A percentile compares a stretch with the other conserved stretches of the same genome.
Evolutionary conservation across 805 yeast species (phyloP).

Genomic region (Metschnikowia anglica): DNA sequence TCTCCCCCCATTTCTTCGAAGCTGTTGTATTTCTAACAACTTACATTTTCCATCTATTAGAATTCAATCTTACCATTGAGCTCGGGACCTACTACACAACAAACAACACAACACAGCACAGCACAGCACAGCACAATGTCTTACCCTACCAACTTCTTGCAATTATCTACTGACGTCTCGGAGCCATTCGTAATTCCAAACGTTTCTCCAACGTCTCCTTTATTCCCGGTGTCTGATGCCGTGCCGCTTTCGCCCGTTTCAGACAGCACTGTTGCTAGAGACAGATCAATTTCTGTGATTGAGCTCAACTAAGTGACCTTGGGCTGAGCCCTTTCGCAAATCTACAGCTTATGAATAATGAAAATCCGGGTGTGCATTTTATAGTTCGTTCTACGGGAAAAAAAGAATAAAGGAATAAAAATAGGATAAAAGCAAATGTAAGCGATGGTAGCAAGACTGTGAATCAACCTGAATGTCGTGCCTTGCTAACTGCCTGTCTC

Average conservation of each 20-base stretch:
- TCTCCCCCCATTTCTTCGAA: background rate
- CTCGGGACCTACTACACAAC: background rate
- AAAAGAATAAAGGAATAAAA: slow-evolving; percentile 1
- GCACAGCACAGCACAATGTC: slow-evolving; percentile 11
- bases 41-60: background rate
- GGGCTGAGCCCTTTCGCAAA: background rate
- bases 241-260: slow-evolving; percentile 12
- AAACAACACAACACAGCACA: background rate
- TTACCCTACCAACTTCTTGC: slow-evolving; percentile 43
- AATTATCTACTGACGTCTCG: slow-evolving; percentile 53
- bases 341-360: slow-evolving; percentile 3
- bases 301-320: slow-evolving; percentile 23
- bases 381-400: slow-evolving; percentile 2
- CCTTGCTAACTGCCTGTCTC: too few species aligned
- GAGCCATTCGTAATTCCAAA: slow-evolving; percentile 66
- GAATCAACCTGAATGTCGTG: too few species aligned
- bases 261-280: slow-evolving; percentile 18
- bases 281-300: slow-evolving; percentile 26
- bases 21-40: background rate
- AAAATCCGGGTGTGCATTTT: background rate
- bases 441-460: too few species aligned
- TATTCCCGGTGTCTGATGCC: slow-evolving; percentile 11
- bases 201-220: slow-evolving; percentile 54
- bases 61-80: background rate
- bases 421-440: too few species aligned